phyloP scores from a whole-genome alignment of 371 early-diverging fungal genomes.

The Apophysomyces elegans region DNA sequence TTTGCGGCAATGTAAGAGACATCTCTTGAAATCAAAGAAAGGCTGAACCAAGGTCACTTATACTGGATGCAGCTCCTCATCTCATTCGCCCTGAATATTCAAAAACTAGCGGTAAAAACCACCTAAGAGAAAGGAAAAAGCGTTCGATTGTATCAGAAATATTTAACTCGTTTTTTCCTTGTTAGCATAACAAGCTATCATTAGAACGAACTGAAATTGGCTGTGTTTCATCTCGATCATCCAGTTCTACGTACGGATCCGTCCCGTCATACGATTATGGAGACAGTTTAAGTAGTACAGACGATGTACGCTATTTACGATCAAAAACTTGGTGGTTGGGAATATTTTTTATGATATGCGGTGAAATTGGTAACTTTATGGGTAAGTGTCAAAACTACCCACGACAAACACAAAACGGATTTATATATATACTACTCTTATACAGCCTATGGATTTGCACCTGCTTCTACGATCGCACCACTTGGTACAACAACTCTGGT shows the following conservation, averaged over 20 bases:
- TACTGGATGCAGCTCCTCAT: slow-evolving; percentile 7
- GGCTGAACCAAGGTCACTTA: background rate
- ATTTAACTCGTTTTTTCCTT: background rate
- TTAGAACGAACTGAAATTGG: background rate
- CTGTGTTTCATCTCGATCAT: slow-evolving; percentile 19
- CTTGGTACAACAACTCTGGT: slow-evolving; percentile 70
- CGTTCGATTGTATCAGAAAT: slow-evolving; percentile 10
- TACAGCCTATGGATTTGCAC: slow-evolving; percentile 72
- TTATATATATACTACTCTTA: background rate
- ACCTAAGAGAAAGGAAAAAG: background rate
- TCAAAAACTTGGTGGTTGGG: slow-evolving; percentile 71
- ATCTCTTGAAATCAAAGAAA: background rate
- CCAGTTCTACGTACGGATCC: slow-evolving; percentile 3
- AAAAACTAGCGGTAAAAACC: slow-evolving; percentile 28
- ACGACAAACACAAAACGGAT: background rate
- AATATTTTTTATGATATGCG: slow-evolving; percentile 60
- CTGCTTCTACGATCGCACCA: slow-evolving; percentile 71
- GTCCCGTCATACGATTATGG: slow-evolving; percentile 11
- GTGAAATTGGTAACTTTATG: slow-evolving; percentile 54
- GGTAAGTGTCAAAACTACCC: slow-evolving; percentile 23
- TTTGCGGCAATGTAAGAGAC: slow-evolving; percentile 29
- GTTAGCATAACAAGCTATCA: slow-evolving; percentile 23
- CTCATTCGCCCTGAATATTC: slow-evolving; percentile 22
- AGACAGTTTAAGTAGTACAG: slow-evolving; percentile 18
- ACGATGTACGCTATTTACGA: slow-evolving; percentile 41